Conservation (phyloP, 2,329 filamentous ascomycete species). For the Botrytis fabae region DNA sequence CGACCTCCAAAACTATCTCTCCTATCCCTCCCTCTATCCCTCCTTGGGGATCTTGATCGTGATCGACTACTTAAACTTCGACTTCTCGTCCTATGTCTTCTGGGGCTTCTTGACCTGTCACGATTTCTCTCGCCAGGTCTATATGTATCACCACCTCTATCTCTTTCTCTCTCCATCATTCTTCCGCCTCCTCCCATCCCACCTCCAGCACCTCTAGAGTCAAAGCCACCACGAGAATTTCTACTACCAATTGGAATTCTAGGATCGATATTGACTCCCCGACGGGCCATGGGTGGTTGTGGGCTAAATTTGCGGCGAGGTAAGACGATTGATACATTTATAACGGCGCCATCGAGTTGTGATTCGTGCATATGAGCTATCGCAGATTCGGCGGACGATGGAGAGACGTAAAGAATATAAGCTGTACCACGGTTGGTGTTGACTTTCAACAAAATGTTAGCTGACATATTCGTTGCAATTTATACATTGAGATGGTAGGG, state of each 20-base stretch:
- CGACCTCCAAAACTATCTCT: conserved; percentile 14
- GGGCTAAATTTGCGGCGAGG: conserved; percentile 66
- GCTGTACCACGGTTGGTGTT: conserved; percentile 90
- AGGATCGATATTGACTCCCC: conserved; percentile 60
- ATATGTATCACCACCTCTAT: conserved; percentile 18
- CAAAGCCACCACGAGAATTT: conserved; percentile 31
- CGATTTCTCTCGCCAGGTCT: conserved; percentile 6
- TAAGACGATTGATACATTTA: conserved; percentile 43
- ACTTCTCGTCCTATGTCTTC: conserved; percentile 20
- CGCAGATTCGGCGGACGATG: conserved; percentile 79
- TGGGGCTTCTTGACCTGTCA: conserved; percentile 15
- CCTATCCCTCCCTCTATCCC: background rate
- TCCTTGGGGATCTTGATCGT: conserved; percentile 16
- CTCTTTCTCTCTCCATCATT: conserved; percentile 18
- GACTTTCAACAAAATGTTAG: conserved; percentile 52
- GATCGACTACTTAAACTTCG: conserved; percentile 11
- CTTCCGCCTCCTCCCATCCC: conserved; percentile 27
- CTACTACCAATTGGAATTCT: conserved; percentile 40
- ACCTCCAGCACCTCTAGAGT: conserved; percentile 1
- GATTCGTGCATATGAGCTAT: conserved; percentile 98
- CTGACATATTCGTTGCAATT: conserved; percentile 17
- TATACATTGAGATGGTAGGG: background rate
- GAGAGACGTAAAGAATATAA: conserved; percentile 80
- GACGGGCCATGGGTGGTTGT: conserved; percentile 70
- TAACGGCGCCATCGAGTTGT: conserved; percentile 51